These are phyloP conservation scores for Buddleja alternifolia DNA, from an alignment of 257 asterid species.

Conservation along the genomic window DNA sequence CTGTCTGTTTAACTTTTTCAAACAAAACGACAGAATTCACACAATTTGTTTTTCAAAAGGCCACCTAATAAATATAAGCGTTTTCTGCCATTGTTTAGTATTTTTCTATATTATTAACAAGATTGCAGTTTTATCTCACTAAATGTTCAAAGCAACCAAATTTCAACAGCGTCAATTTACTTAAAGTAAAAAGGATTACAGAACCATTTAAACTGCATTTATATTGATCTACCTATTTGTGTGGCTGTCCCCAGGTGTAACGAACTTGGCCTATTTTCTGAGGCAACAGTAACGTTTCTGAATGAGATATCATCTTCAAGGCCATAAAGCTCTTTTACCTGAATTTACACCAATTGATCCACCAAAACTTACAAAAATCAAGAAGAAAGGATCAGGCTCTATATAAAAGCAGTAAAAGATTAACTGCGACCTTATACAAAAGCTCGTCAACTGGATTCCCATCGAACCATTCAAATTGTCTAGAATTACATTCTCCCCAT, in stretches of 20 bases:
- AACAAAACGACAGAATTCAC: background rate
- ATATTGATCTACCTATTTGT: conserved; percentile 73
- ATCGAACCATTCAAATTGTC: conserved; percentile 87
- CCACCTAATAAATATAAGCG: background rate
- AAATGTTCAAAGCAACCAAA: conserved; percentile 17
- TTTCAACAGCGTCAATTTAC: background rate
- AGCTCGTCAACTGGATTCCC: conserved; percentile 70
- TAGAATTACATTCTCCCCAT: conserved; percentile 94
- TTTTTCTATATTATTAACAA: conserved; percentile 7
- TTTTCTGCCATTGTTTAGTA: background rate
- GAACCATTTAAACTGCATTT: conserved; percentile 1
- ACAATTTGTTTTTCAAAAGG: background rate
- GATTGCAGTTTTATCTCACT: conserved; percentile 5
- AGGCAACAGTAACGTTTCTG: conserved; percentile 80
- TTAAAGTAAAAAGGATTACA: background rate
- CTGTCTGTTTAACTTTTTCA: background rate
- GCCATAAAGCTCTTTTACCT: conserved; percentile 97
- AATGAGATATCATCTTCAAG: conserved; percentile 67
- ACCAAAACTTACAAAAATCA: background rate
- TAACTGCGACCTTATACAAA: conserved; percentile 66
- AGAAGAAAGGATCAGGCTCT: conserved; percentile 6
- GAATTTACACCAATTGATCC: conserved; percentile 36
- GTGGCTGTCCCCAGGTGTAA: conserved; percentile 95
- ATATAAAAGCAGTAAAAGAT: conserved; percentile 19
- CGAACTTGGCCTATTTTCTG: conserved; percentile 91